Evolutionary conservation across 1,284 basidiomycete species (phyloP), one percentile per base, ranked within the genome.

Genomic region (Cerioporus squamosus): DNA sequence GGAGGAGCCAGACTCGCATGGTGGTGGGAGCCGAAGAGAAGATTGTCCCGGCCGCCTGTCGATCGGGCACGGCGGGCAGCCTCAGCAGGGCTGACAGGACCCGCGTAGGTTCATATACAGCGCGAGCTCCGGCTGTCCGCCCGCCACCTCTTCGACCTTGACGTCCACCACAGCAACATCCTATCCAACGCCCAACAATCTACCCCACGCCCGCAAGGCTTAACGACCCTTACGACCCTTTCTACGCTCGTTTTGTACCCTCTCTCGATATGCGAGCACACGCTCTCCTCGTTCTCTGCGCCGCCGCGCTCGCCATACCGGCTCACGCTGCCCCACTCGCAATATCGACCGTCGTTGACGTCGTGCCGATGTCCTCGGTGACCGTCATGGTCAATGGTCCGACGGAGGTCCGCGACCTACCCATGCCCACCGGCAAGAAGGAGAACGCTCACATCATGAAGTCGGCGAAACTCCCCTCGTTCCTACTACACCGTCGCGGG

Each of bases 191-290:
- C 45, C 53, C 53, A 46, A 63, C 61, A 60, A 50, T 57, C 62
- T 63, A 59, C 51, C 61, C 44, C 63, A 64, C 66, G 64, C 65
- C 62, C 60, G 29, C 68, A 53, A 55, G 61, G 57, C 61, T 46
- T 50, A 47, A 60, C 53, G 56, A 63, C 53, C 48, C 51, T 58
- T 49, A 67, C 62, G 51, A 53, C 64, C 26, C 60, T 53, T 42
- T 44, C 40, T 38, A 53, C 63, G 31, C 55, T 64, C 60, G 50
- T 61, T 64, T 58, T 51, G 51, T 54, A 26, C 18, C 23, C 3
- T 49, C 54, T 44, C 17, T 48, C 52, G 39, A n/a, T 31, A 70
- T 68, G 64, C 65, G 64, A 24, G 29, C 60, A 39, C 54, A 61
- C 45, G 29, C 56, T 50, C 55, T 68, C 43, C 59, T 58, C n/a